Evolutionary conservation across 768 basidiomycete species (phyloP), one percentile per base, ranked within the genome.

Genomic region (Wakefieldia striispora): DNA sequence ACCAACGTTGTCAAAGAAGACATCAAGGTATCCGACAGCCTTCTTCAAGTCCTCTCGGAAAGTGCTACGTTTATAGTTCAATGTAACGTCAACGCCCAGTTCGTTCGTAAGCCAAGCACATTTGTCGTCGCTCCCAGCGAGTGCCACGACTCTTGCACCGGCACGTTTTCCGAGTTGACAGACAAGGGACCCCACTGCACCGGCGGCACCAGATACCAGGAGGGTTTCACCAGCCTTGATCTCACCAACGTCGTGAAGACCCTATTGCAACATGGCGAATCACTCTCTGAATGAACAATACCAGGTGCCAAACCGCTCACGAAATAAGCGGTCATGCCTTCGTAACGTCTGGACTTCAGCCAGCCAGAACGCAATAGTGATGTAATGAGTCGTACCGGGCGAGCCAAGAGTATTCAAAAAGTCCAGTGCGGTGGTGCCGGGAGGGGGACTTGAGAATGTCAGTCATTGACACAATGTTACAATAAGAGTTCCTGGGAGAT

Each of bases 251-350:
- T 91, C 88, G 65, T 82, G 75, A 24, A 97, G 74, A 9, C 95
- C 94, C 92, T 92, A 45, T 17, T 40, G 34, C 33, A 13, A 36
- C 24, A 49, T 24, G 3, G 38, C 29, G 47, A 35, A 41, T 58
- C 33, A 53, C 34, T 27, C 24, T 10, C 21, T 40, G 41, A 43
- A 43, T 39, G 43, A 37, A 45, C 13, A 27, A 45, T 13, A 19
- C 17, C 31, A 27, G 21, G 26, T 13, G 24, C 26, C 33, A 7
- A 16, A 33, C 2, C 6, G 62, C 82, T 47, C 60, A 92, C 92
- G 54, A 94, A 91, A 67, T 94, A 97, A 5, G 94, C 94, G 6
- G 94, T 95, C 63, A 93, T 60, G 9, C 90, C 90, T 88, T 60
- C 33, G 16, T 33, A 6, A 16, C 23, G n/a, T 29, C 2, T 35